Percentiles rank a stretch among this genome's conserved stretches.
Conservation (phyloP, 352 stramenopile species). For the Phytophthora fragariaefolia region DNA sequence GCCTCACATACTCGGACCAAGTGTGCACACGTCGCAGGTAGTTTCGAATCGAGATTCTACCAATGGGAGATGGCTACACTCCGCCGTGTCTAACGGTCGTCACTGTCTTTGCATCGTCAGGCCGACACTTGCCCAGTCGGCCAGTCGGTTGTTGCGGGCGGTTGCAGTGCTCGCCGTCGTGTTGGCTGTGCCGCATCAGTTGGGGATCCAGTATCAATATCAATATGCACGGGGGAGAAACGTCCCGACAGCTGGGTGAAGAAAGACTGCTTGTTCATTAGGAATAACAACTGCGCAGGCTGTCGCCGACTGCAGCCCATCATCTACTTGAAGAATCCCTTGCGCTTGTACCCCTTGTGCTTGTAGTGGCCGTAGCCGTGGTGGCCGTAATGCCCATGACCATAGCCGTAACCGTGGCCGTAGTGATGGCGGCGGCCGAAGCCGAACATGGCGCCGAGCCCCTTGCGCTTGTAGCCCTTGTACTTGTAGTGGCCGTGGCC, state of each 20-base stretch:
- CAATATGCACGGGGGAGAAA: too few species aligned
- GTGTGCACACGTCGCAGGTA: conserved; percentile 38
- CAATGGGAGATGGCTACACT: conserved; percentile 20
- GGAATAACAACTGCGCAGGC: conserved; percentile 3
- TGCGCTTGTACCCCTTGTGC: conserved; percentile 44
- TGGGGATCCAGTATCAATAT: too few species aligned
- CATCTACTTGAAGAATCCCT: conserved; percentile 38
- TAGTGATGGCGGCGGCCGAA: conserved; percentile 18
- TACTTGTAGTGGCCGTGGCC: conserved; percentile 28
- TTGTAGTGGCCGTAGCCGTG: conserved; percentile 37
- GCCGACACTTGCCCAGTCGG: not conserved
- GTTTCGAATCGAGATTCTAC: conserved; percentile 7
- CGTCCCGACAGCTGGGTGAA: not conserved
- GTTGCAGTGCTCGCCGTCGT: not conserved
- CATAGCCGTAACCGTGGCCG: conserved; percentile 19
- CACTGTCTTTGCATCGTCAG: not conserved
- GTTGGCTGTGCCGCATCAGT: too few species aligned
- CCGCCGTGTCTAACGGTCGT: conserved; percentile 16
- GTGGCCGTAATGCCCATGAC: conserved; percentile 25
- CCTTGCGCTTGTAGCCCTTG: conserved; percentile 31
- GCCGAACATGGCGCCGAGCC: conserved; percentile 28
- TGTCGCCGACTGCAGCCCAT: not conserved
- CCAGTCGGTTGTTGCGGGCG: not conserved
- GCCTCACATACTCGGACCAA: conserved; percentile 4
- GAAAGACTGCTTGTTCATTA: conserved; percentile 9